Evolutionary conservation across 2,329 filamentous ascomycete species (phyloP).

Genomic region (Sphaerulina vaccinii): DNA sequence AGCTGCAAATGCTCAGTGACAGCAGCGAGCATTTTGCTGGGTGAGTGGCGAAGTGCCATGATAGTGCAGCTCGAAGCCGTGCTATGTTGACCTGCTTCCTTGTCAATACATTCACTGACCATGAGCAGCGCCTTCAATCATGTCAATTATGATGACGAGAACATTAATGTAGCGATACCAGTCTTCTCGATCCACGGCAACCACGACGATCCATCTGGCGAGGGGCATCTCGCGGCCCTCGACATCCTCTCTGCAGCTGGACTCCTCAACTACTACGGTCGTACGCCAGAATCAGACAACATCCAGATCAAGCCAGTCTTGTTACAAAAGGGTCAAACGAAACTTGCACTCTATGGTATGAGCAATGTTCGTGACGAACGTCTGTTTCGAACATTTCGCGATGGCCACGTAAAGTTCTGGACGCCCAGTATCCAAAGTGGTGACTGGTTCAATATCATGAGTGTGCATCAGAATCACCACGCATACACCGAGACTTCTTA

Average conservation of each 20-base stretch:
- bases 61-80: background rate
- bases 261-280: conserved; percentile 92
- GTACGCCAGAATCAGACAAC: conserved; percentile 87
- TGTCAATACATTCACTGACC: conserved; percentile 11
- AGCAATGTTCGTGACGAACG: conserved; percentile 96
- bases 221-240: conserved; percentile 85
- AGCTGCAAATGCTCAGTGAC: conserved; percentile 91
- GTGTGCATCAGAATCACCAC: conserved; percentile 94
- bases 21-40: conserved; percentile 77
- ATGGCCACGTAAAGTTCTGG: conserved; percentile 92
- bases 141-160: conserved; percentile 95
- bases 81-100: background rate
- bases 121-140: conserved; percentile 69
- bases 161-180: conserved; percentile 95
- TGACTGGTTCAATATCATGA: conserved; percentile 96
- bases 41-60: conserved; percentile 13
- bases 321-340: conserved; percentile 89
- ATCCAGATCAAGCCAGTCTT: conserved; percentile 89
- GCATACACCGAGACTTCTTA: conserved; percentile 92
- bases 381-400: conserved; percentile 87
- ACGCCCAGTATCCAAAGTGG: conserved; percentile 73
- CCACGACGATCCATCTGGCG: conserved; percentile 96
- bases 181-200: conserved; percentile 99
- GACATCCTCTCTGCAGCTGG: conserved; percentile 90
- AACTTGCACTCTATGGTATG: conserved; percentile 87